phyloP scores from a whole-genome alignment of 75 land plant genomes.

The Cryptomeria japonica region DNA sequence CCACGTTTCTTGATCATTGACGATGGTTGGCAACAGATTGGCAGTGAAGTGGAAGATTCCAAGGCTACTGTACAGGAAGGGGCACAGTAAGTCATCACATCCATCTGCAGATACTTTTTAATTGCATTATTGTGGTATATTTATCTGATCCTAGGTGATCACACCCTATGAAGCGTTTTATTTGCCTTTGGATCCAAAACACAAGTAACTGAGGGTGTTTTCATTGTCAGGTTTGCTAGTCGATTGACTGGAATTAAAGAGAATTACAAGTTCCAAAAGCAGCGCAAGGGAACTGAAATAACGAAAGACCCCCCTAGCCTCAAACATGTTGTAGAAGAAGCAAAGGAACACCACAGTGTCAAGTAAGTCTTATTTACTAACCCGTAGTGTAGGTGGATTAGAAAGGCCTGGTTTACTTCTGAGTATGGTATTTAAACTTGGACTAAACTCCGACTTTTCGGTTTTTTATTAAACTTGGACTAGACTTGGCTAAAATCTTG shows the following conservation, averaged over 20 bases:
- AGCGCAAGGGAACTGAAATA: conserved; percentile 17
- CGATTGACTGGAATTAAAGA: conserved; percentile 92
- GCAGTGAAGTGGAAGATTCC: conserved; percentile 36
- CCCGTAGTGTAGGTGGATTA: not conserved
- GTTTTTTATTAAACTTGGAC: too few relatives aligned
- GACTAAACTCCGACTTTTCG: too few relatives aligned
- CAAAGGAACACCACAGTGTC: conserved; percentile 30
- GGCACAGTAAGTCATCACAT: conserved; percentile 66
- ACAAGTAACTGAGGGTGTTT: not conserved
- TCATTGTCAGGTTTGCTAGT: conserved; percentile 50
- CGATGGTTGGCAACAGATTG: conserved; percentile 97
- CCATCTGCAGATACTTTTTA: not conserved
- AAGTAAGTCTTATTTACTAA: conserved; percentile 29
- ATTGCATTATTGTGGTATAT: not conserved
- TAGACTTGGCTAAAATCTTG: too few relatives aligned
- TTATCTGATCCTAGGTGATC: not conserved
- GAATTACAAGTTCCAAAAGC: conserved; percentile 81
- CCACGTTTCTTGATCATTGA: conserved; percentile 86
- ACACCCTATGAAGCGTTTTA: not conserved
- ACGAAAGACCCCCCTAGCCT: conserved; percentile 58
- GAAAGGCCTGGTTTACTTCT: too few relatives aligned
- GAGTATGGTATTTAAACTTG: too few relatives aligned
- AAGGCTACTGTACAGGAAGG: conserved; percentile 68
- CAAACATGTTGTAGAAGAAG: conserved; percentile 57
- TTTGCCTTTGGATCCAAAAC: not conserved